These are phyloP conservation scores for Trichoderma sp. DNA, from an alignment of 2,329 filamentous ascomycete species.

Conservation along the genomic window DNA sequence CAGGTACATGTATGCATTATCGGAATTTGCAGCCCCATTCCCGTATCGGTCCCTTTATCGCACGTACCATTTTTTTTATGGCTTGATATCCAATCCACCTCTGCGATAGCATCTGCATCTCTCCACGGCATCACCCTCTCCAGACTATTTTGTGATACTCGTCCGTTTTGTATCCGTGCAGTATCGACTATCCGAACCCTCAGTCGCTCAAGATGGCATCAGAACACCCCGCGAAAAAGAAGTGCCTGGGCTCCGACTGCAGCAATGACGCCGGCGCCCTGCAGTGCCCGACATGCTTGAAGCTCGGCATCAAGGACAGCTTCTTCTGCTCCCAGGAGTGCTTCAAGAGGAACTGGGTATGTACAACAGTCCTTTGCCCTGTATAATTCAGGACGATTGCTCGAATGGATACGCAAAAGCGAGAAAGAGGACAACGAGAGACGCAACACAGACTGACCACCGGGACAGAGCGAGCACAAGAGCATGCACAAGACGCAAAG, in stretches of 20 bases:
- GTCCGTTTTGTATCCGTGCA: background rate
- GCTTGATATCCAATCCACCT: background rate
- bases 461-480: slow-evolving; percentile 74
- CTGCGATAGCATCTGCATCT: background rate
- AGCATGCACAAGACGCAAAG: slow-evolving; percentile 68
- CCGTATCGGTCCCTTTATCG: slow-evolving; percentile 7
- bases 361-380: too few relatives aligned
- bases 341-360: slow-evolving; percentile 98
- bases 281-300: slow-evolving; percentile 94
- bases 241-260: slow-evolving; percentile 83
- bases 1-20: background rate
- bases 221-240: slow-evolving; percentile 60
- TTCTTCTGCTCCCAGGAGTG: slow-evolving; percentile 98
- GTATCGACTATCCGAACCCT: background rate
- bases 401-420: background rate
- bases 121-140: background rate
- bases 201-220: slow-evolving; percentile 46
- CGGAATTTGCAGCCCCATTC: background rate
- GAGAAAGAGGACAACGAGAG: background rate
- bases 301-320: slow-evolving; percentile 82
- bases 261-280: slow-evolving; percentile 80
- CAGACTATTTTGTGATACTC: background rate
- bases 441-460: slow-evolving; percentile 28
- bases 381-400: too few relatives aligned
- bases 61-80: slow-evolving; percentile 3